Evolutionary conservation across 805 yeast genomes (phyloP).

Genomic region (Komagataella pastoris): DNA sequence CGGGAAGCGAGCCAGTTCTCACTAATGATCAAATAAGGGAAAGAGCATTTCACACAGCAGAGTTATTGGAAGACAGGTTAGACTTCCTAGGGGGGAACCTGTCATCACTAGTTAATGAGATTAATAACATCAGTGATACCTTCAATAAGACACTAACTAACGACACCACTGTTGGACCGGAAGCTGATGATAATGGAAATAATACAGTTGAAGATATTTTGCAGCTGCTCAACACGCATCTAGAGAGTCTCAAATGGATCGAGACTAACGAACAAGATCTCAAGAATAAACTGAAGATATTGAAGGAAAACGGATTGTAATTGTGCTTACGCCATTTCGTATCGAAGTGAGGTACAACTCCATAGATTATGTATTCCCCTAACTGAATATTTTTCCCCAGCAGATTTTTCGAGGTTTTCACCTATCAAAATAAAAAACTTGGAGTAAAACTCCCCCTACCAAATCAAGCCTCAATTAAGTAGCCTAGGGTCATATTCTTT

Average conservation of each 20-base stretch:
- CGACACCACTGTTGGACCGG: conserved; percentile 10
- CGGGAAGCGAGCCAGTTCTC: conserved; percentile 16
- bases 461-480: not conserved
- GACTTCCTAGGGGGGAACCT: conserved; percentile 69
- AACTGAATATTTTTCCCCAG: not conserved
- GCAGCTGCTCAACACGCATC: conserved; percentile 71
- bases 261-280: conserved; percentile 60
- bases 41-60: conserved; percentile 81
- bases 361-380: not conserved
- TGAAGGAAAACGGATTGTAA: conserved; percentile 9
- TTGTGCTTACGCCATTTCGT: not conserved
- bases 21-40: conserved; percentile 79
- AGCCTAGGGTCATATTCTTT: not conserved
- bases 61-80: conserved; percentile 67
- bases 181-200: conserved; percentile 15
- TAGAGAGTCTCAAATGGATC: conserved; percentile 81
- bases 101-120: conserved; percentile 63
- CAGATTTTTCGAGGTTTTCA: not conserved
- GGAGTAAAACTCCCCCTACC: not conserved
- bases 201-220: conserved; percentile 57
- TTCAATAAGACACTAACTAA: conserved; percentile 47
- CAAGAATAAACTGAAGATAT: conserved; percentile 46
- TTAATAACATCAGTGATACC: conserved; percentile 71
- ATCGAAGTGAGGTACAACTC: not conserved
- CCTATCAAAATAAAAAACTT: not conserved